phyloP scores from a whole-genome alignment of 768 basidiomycete genomes.

The Calocybe cyanea region DNA sequence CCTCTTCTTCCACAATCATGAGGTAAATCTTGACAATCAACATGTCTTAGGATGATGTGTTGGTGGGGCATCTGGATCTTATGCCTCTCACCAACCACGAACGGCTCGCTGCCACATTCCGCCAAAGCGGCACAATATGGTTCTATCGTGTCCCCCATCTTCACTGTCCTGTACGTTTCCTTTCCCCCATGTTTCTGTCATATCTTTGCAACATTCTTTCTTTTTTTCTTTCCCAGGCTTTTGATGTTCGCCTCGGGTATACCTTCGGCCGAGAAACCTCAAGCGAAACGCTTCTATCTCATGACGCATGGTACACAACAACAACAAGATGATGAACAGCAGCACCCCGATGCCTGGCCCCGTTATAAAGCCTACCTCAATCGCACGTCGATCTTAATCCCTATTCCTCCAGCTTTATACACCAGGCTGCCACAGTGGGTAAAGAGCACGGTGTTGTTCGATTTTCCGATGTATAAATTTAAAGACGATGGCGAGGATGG shows the following conservation, averaged over 20 bases:
- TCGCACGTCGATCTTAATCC: slow-evolving; percentile 57
- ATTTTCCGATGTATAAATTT: slow-evolving; percentile 61
- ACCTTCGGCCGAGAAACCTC: slow-evolving; percentile 68
- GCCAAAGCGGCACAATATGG: slow-evolving; percentile 56
- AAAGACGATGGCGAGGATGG: slow-evolving; percentile 49
- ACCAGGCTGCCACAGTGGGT: slow-evolving; percentile 43
- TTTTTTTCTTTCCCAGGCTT: slow-evolving; percentile 28
- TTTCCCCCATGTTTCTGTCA: too few relatives aligned
- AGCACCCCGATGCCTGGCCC: slow-evolving; percentile 38
- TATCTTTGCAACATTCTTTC: not conserved
- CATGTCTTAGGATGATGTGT: slow-evolving; percentile 46
- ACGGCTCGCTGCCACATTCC: slow-evolving; percentile 36
- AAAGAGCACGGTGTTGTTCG: slow-evolving; percentile 55
- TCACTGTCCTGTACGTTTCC: slow-evolving; percentile 60
- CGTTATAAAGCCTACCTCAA: slow-evolving; percentile 53
- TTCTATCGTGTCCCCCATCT: slow-evolving; percentile 56
- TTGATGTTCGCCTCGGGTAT: slow-evolving; percentile 67
- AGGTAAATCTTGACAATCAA: not conserved
- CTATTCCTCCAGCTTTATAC: slow-evolving; percentile 56
- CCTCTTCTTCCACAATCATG: not conserved
- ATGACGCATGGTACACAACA: slow-evolving; percentile 40
- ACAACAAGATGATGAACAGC: too few relatives aligned
- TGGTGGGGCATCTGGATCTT: slow-evolving; percentile 69
- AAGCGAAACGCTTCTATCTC: slow-evolving; percentile 55
- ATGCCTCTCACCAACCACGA: slow-evolving; percentile 53